Percentiles rank a stretch among this genome's conserved stretches.
Conservation (phyloP, 1,284 basidiomycete genomes). For the Irpex sp. region DNA sequence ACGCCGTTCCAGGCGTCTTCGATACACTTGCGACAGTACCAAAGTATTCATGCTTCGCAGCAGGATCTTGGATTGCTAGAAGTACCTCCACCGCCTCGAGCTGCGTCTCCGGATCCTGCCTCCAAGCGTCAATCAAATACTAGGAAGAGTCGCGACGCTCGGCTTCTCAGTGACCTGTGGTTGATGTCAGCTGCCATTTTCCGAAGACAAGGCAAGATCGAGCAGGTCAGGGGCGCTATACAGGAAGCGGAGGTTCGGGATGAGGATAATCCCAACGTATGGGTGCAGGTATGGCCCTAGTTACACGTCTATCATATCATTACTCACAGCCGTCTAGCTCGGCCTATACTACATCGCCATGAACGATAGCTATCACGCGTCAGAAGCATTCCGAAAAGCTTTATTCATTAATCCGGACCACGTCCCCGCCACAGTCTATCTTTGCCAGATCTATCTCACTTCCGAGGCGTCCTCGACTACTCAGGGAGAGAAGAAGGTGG, state of each 20-base stretch:
- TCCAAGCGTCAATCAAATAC: slow-evolving; percentile 36
- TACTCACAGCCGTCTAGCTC: slow-evolving; percentile 43
- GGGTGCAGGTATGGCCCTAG: slow-evolving; percentile 75
- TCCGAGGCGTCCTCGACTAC: slow-evolving; percentile 8
- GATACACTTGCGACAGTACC: slow-evolving; percentile 74
- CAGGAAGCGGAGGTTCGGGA: slow-evolving; percentile 94
- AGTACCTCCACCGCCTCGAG: slow-evolving; percentile 33
- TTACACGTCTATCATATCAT: neutral
- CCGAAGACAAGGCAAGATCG: slow-evolving; percentile 83
- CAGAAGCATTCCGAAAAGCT: slow-evolving; percentile 80
- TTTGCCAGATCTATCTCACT: slow-evolving; percentile 71
- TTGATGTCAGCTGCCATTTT: slow-evolving; percentile 93
- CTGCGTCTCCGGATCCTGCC: slow-evolving; percentile 37
- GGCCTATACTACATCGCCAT: slow-evolving; percentile 71
- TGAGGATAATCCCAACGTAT: slow-evolving; percentile 84
- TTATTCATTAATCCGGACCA: slow-evolving; percentile 77
- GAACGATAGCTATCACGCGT: slow-evolving; percentile 56
- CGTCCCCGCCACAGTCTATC: slow-evolving; percentile 71
- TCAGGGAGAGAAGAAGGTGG: slow-evolving; percentile 14
- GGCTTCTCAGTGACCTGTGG: slow-evolving; percentile 87
- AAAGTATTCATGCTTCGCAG: slow-evolving; percentile 39
- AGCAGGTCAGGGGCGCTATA: slow-evolving; percentile 87
- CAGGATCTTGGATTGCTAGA: slow-evolving; percentile 26
- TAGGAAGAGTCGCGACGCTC: slow-evolving; percentile 59
- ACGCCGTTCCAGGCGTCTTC: slow-evolving; percentile 81